Evolutionary conservation across 768 basidiomycete species (phyloP).

Genomic region (Tulasnella sp.): DNA sequence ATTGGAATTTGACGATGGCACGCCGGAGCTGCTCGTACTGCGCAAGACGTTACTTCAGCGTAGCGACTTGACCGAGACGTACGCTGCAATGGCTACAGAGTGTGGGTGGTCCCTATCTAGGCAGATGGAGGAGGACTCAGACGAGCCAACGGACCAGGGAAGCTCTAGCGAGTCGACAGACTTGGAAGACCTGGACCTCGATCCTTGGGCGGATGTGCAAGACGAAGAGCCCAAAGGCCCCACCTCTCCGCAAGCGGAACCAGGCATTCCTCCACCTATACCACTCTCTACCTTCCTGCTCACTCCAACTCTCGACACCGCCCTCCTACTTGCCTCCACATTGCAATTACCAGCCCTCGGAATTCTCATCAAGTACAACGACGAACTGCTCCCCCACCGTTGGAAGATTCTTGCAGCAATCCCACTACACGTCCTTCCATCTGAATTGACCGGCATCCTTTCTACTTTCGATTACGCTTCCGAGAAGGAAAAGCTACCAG

Average conservation of each 20-base stretch:
- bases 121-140: conserved; percentile 12
- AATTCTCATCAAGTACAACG: conserved; percentile 57
- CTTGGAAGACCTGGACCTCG: conserved; percentile 45
- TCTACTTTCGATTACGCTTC: conserved; percentile 53
- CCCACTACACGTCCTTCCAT: conserved; percentile 67
- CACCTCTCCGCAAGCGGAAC: neutral
- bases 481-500: conserved; percentile 41
- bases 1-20: conserved; percentile 24
- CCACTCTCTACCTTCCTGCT: conserved; percentile 62
- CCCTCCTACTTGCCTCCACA: conserved; percentile 62
- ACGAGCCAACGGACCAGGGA: conserved; percentile 32
- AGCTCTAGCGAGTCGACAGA: conserved; percentile 30
- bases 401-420: conserved; percentile 65
- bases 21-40: conserved; percentile 35
- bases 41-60: conserved; percentile 66
- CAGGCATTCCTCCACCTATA: conserved; percentile 40
- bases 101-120: conserved; percentile 35
- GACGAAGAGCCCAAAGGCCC: conserved; percentile 43
- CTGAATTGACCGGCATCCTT: conserved; percentile 51
- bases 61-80: conserved; percentile 69
- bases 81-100: conserved; percentile 48
- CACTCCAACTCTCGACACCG: conserved; percentile 52
- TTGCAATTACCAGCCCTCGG: conserved; percentile 56
- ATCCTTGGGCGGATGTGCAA: conserved; percentile 60
- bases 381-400: conserved; percentile 64